phyloP scores from a whole-genome alignment of 345 rosid genomes.

The Gynandropsis gynandra region DNA sequence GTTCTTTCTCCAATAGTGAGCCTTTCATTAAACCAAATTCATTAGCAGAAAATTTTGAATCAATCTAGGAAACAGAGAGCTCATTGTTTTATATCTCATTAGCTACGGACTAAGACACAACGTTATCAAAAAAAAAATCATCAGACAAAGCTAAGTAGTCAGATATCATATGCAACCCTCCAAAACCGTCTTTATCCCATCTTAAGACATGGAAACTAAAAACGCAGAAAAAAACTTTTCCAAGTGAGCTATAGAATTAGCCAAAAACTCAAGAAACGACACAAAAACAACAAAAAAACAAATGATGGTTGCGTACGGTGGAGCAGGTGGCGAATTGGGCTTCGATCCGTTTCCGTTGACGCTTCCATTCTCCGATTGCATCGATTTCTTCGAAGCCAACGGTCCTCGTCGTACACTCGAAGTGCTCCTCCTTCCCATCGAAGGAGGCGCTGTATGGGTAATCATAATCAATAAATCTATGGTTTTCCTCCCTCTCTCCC shows the following conservation, averaged over 20 bases:
- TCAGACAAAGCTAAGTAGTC: not conserved
- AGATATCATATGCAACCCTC: not conserved
- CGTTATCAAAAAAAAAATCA: not conserved
- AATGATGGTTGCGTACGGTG: conserved; percentile 23
- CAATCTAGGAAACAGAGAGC: too few species aligned
- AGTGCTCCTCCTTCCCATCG: conserved; percentile 43
- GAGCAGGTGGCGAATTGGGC: conserved; percentile 65
- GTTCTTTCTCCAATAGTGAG: conserved; percentile 65
- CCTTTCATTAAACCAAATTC: conserved; percentile 24
- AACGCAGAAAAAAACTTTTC: not conserved
- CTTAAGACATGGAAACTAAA: not conserved
- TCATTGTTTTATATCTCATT: not conserved
- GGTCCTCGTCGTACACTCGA: conserved; percentile 42
- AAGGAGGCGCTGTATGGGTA: conserved; percentile 45
- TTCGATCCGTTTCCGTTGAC: conserved; percentile 46
- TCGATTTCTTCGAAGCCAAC: conserved; percentile 40
- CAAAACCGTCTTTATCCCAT: not conserved
- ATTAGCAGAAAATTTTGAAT: not conserved
- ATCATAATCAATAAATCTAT: conserved; percentile 36
- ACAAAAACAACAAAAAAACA: too few species aligned
- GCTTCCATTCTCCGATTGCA: conserved; percentile 41
- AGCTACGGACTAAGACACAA: not conserved
- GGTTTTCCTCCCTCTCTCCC: not conserved
- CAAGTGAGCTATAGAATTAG: not conserved
- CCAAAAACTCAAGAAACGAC: not conserved